Evolutionary conservation across 108 stramenopile genomes (phyloP).

Genomic region (Parietichytrium sp.): DNA sequence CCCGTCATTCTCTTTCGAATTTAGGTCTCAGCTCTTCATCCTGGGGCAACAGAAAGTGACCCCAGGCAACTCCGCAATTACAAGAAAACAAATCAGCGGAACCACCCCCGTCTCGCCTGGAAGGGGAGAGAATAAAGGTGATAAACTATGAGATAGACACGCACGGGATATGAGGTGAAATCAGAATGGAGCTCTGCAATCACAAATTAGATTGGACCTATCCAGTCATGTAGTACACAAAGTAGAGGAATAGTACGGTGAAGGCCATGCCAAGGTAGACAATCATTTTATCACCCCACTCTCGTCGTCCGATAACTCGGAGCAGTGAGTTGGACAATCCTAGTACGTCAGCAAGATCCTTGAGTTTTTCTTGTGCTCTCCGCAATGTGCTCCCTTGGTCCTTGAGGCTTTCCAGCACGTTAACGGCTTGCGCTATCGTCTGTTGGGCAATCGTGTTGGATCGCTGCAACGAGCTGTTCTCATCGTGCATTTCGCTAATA

Average conservation of each 20-base stretch:
- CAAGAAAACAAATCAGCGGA: no score
- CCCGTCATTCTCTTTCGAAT: no score
- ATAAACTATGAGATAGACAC: no score
- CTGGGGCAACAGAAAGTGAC: no score
- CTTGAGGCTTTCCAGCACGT: slow-evolving; percentile 21
- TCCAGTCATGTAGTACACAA: neutral
- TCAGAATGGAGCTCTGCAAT: no score
- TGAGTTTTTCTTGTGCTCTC: slow-evolving; percentile 24
- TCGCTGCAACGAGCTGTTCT: neutral
- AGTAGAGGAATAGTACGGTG: neutral
- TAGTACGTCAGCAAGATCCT: neutral
- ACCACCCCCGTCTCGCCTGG: no score
- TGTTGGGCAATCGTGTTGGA: neutral
- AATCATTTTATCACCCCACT: neutral
- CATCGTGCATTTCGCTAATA: neutral
- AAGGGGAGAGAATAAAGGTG: no score
- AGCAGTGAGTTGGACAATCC: slow-evolving; percentile 10
- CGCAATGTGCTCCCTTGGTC: neutral
- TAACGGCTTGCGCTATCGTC: neutral
- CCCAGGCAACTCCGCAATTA: no score
- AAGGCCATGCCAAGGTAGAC: neutral
- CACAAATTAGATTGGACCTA: no score
- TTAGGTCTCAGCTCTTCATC: no score
- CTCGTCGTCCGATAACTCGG: neutral
- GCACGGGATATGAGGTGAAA: no score